Evolutionary conservation across 495 filamentous ascomycete genomes (phyloP).

Genomic region (Hypoxylon perforatum): DNA sequence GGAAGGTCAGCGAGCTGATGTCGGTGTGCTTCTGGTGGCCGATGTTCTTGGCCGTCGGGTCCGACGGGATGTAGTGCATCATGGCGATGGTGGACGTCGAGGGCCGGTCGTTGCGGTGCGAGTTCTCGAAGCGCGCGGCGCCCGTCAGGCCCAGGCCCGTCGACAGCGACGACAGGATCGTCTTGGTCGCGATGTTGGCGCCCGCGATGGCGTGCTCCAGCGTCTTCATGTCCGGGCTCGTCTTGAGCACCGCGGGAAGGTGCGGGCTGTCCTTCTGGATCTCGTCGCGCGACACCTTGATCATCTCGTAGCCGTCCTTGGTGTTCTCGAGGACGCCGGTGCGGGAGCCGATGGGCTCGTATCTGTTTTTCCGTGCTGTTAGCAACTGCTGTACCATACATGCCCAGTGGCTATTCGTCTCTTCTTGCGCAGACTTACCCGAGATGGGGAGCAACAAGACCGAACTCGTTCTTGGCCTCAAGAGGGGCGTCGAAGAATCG

Average conservation of each 20-base stretch:
- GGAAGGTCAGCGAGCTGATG: conserved; percentile 66
- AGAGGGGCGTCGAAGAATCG: conserved; percentile 61
- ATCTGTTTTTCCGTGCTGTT: conserved; percentile 42
- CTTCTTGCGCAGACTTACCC: conserved; percentile 36
- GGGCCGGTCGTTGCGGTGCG: conserved; percentile 61
- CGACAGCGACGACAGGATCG: conserved; percentile 62
- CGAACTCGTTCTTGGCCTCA: conserved; percentile 62
- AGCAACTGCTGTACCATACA: background rate
- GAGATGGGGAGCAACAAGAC: conserved; percentile 58
- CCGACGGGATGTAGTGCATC: conserved; percentile 61
- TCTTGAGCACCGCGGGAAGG: conserved; percentile 60
- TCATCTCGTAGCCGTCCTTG: conserved; percentile 66
- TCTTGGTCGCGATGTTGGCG: conserved; percentile 63
- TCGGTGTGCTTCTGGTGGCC: conserved; percentile 69
- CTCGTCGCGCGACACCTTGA: conserved; percentile 62
- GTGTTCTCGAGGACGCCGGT: conserved; percentile 60
- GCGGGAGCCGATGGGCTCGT: conserved; percentile 62
- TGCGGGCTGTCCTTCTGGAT: conserved; percentile 58
- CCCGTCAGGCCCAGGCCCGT: conserved; percentile 56
- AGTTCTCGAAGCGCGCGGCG: conserved; percentile 61
- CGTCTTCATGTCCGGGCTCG: conserved; percentile 56
- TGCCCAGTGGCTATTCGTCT: background rate
- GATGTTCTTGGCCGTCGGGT: conserved; percentile 54
- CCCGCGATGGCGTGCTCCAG: conserved; percentile 59
- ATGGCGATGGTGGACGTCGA: conserved; percentile 60